These are phyloP conservation scores for Pseudonitzschia pungens DNA, from an alignment of 108 stramenopile species.

Conservation along the genomic window DNA sequence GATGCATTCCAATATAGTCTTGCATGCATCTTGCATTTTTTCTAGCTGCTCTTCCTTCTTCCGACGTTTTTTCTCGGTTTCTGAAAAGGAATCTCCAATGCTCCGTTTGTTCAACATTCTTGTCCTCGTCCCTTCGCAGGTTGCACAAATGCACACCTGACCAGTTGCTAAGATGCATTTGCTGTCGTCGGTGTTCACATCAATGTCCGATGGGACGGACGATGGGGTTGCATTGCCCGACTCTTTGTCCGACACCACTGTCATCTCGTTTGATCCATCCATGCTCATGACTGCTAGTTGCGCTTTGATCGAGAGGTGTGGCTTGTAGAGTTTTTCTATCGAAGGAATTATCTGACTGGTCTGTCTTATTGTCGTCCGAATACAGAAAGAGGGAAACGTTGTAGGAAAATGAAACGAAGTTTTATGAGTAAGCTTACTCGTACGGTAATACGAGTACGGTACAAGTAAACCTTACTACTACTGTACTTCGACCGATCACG, in stretches of 20 bases:
- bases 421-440: too few relatives aligned
- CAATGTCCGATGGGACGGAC: slow-evolving; percentile 30
- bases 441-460: too few relatives aligned
- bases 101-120: slow-evolving; percentile 30
- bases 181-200: neutral
- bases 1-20: slow-evolving; percentile 92
- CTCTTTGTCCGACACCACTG: slow-evolving; percentile 26
- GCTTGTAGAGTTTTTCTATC: neutral
- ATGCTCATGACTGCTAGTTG: neutral
- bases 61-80: slow-evolving; percentile 12
- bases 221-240: slow-evolving; percentile 19
- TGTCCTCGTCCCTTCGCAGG: slow-evolving; percentile 45
- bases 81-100: slow-evolving; percentile 12
- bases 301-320: neutral
- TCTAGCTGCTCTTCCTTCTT: slow-evolving; percentile 32
- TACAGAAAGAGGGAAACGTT: too few relatives aligned
- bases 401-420: too few relatives aligned
- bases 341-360: neutral
- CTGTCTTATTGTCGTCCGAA: neutral
- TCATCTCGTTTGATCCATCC: slow-evolving; percentile 13
- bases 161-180: slow-evolving; percentile 24
- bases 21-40: slow-evolving; percentile 84
- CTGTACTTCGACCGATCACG: too few relatives aligned
- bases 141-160: slow-evolving; percentile 46
- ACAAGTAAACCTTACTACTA: too few relatives aligned